Base-by-base conservation (phyloP, 1,284 basidiomycete species). In the Ganoderma lucidum region DNA sequence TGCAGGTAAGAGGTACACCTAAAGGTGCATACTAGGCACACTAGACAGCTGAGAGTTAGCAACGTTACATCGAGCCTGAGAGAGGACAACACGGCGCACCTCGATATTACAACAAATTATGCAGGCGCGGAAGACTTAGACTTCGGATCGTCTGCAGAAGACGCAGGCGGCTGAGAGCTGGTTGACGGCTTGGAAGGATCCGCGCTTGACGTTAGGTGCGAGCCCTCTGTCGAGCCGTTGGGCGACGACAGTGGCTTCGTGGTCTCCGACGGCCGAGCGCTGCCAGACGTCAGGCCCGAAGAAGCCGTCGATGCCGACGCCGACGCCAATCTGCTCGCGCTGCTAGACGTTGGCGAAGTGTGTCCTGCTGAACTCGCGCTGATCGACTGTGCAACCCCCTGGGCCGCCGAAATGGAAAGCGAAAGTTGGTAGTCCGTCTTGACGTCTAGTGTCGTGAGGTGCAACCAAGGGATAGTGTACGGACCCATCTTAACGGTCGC, bases 401-500 rank as follows among this genome's bases (percentile, higher is more conserved):
- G 56, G 30, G 35, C 28, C 64, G 23, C 28, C 6, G 44, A 35
- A 9, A 55, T 28, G 8, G 42, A 30, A 2, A 65, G 64, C 28
- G 37, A 23, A 12, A 61, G 30, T 8, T 65, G 64, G 48, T 65
- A 61, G 10, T 45, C 42, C 45, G 58, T 65, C 42, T 41, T 42
- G 15, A 65, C 64, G 32, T 30, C 23, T 17, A 39, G 28, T 23
- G 32, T 23, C 58, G 64, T 65, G 9, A 65, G 37, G 35, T 65
- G 64, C 30, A 61, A 32, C 58, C 64, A 61, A 6, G 64, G 64
- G 12, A 65, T 44, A 23, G 63, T 58, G 41, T 71, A 73, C n/a
- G 67, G 67, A 2, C 69, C 70, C 19, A 73, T 56, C 60, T 81
- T 81, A 41, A 85, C 78, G 2, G 89, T 90, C 30, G 82, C 78